A percentile compares a stretch with the other conserved stretches of the same genome.
phyloP scores from a whole-genome alignment of 495 filamentous ascomycete species.

The Podospora pseudopauciseta region DNA sequence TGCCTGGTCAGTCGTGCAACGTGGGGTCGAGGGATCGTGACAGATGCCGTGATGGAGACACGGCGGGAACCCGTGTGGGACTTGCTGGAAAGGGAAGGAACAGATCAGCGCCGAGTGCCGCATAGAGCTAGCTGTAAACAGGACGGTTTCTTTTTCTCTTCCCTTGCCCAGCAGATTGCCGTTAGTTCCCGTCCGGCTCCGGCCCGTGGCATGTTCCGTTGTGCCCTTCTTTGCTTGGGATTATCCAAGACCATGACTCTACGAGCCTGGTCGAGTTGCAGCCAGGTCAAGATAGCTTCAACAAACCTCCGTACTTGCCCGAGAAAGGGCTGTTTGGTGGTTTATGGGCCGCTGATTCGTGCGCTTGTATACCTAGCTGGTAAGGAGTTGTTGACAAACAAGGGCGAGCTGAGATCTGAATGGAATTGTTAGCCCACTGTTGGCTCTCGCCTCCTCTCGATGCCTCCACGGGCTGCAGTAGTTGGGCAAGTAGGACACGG shows the following conservation, averaged over 20 bases:
- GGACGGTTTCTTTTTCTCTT: neutral
- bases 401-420: neutral
- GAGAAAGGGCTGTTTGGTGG: neutral
- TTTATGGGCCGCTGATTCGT: neutral
- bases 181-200: neutral
- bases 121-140: neutral
- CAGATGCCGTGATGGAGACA: neutral
- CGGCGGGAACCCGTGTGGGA: neutral
- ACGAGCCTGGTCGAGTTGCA: neutral
- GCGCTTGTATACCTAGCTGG: neutral
- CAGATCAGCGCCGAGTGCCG: neutral
- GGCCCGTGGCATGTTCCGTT: neutral
- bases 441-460: neutral
- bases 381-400: neutral
- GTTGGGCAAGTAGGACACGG: neutral
- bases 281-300: neutral
- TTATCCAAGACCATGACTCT: neutral
- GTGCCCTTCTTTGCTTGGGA: neutral
- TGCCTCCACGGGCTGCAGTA: neutral
- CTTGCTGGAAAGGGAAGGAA: neutral
- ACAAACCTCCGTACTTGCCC: neutral
- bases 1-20: neutral
- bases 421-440: neutral
- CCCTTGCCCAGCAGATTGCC: neutral
- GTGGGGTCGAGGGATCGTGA: neutral